phyloP scores from a whole-genome alignment of 108 stramenopile genomes.

The Hondaea fermentalgiana region DNA sequence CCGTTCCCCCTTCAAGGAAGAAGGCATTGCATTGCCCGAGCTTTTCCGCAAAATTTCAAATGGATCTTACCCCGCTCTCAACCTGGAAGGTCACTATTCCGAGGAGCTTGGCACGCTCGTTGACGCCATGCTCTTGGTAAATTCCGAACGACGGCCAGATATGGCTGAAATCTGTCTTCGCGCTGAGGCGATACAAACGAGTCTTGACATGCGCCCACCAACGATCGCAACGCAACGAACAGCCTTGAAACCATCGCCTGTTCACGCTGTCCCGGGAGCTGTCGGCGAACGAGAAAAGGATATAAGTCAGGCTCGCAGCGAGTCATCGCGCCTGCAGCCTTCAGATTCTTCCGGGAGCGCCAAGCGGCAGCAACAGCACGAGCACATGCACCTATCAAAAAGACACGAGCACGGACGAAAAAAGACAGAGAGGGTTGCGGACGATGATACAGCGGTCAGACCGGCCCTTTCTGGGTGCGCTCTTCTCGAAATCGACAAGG shows the following conservation, averaged over 20 bases:
- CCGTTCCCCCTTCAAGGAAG: constrained; percentile 48
- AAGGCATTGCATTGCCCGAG: constrained; percentile 31
- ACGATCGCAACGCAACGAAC: background rate
- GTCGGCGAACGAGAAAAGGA: too few relatives aligned
- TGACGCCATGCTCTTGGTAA: background rate
- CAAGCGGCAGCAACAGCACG: too few relatives aligned
- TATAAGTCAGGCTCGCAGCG: too few relatives aligned
- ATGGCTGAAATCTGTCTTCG: background rate
- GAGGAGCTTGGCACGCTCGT: constrained; percentile 28
- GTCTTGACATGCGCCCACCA: background rate
- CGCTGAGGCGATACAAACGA: background rate
- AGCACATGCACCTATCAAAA: too few relatives aligned
- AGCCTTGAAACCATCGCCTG: too few relatives aligned
- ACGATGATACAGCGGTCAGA: background rate
- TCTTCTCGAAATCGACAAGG: background rate
- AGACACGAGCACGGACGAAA: too few relatives aligned
- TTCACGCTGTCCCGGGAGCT: too few relatives aligned
- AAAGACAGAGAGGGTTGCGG: too few relatives aligned
- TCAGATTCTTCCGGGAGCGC: too few relatives aligned
- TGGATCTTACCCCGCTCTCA: constrained; percentile 40
- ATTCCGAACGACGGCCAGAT: background rate
- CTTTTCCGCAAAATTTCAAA: constrained; percentile 49
- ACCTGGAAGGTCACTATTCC: constrained; percentile 12
- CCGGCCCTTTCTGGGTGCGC: background rate
- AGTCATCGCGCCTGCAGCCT: too few relatives aligned